A percentile compares a stretch with the other conserved stretches of the same genome.
Evolutionary conservation across 75 land plant species (phyloP).

Genomic region (Ceratopteris richardii): DNA sequence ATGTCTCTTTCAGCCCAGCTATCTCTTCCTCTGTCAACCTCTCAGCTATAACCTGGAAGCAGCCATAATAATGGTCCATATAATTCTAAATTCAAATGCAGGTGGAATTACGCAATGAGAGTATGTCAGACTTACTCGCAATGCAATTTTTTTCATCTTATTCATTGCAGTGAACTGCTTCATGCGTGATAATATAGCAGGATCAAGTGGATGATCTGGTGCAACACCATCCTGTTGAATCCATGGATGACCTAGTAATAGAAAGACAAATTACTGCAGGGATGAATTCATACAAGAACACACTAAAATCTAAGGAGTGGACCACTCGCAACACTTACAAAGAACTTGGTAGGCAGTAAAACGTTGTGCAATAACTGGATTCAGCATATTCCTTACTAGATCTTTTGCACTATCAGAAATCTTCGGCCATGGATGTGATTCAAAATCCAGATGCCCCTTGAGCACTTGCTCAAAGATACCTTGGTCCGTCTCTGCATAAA

Average conservation of each 20-base stretch:
- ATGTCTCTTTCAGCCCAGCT: conserved; percentile 80
- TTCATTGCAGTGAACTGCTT: conserved; percentile 93
- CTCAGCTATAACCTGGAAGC: conserved; percentile 62
- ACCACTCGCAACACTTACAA: background rate
- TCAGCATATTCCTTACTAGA: conserved; percentile 23
- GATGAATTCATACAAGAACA: conserved; percentile 69
- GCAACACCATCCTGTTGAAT: conserved; percentile 86
- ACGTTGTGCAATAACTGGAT: conserved; percentile 11
- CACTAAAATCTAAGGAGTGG: background rate
- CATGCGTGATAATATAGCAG: conserved; percentile 49
- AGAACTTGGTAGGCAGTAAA: conserved; percentile 18
- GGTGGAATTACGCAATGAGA: too few species aligned
- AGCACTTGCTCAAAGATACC: conserved; percentile 31
- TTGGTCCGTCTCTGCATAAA: conserved; percentile 25
- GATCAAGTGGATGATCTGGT: conserved; percentile 65
- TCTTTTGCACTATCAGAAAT: conserved; percentile 32
- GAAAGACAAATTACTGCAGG: conserved; percentile 66
- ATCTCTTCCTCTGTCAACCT: conserved; percentile 77
- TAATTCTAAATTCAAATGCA: too few species aligned
- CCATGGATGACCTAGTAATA: conserved; percentile 85
- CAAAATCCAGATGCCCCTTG: conserved; percentile 18
- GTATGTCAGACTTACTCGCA: conserved; percentile 41
- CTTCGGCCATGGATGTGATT: conserved; percentile 25
- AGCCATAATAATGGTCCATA: too few species aligned
- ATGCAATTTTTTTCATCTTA: conserved; percentile 88